A percentile compares a stretch with the other conserved stretches of the same genome.
These are phyloP conservation scores for Podila minutissima DNA, from an alignment of 192 early-diverging fungal species.

Conservation along the genomic window DNA sequence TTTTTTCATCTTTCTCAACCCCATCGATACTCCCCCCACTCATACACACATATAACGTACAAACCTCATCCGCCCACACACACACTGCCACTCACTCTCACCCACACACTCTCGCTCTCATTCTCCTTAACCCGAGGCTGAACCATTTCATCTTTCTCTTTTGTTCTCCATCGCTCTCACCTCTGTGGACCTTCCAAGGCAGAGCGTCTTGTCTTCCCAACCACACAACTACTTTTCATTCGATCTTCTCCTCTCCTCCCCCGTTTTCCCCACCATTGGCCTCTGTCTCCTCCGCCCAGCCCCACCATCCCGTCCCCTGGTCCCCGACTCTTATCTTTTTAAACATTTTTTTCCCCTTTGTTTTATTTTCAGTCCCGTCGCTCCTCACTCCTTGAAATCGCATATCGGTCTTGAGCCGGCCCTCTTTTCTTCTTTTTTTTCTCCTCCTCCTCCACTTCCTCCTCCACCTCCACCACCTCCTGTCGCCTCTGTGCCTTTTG, in stretches of 20 bases:
- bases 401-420: neutral
- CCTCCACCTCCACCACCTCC: neutral
- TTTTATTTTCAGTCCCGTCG: neutral
- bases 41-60: neutral
- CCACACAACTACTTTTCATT: too few relatives aligned
- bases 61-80: neutral
- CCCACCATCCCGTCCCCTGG: conserved; percentile 2
- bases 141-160: too few relatives aligned
- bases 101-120: neutral
- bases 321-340: neutral
- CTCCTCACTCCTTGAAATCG: neutral
- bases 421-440: neutral
- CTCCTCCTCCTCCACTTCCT: neutral
- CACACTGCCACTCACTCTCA: neutral
- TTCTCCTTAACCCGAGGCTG: neutral
- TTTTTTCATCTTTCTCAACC: neutral
- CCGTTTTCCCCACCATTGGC: neutral
- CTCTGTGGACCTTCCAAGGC: neutral
- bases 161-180: conserved; percentile 1
- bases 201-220: neutral
- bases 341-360: neutral
- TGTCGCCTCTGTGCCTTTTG: neutral
- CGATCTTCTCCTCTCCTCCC: neutral
- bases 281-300: neutral
- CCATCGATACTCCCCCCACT: neutral